Conservation (phyloP, 768 basidiomycete genomes). For the Podaxis rugospora region DNA sequence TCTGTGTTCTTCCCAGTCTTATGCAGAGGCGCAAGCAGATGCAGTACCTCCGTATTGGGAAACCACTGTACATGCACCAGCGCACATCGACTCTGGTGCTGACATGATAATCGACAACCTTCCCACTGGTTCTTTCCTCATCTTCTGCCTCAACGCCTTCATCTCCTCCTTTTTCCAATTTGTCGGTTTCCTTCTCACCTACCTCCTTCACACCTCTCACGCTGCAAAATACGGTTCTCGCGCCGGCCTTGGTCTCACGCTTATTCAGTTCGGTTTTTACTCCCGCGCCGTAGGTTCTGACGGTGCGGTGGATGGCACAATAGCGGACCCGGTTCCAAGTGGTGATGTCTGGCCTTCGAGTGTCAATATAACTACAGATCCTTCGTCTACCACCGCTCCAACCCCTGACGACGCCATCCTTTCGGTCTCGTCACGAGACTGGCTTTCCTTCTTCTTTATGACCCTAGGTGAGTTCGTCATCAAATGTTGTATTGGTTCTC, state of each 20-base stretch:
- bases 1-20: constrained; percentile 50
- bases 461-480: constrained; percentile 53
- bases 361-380: constrained; percentile 5
- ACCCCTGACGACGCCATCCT: constrained; percentile 22
- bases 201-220: constrained; percentile 87
- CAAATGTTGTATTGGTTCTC: not conserved
- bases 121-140: constrained; percentile 70
- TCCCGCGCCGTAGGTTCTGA: constrained; percentile 39
- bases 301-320: constrained; percentile 18
- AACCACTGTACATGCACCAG: constrained; percentile 85
- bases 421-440: constrained; percentile 63
- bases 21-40: constrained; percentile 83
- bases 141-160: constrained; percentile 76
- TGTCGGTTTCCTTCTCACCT: constrained; percentile 88
- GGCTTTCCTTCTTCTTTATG: constrained; percentile 92
- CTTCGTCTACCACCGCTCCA: constrained; percentile 18
- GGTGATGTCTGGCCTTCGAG: not conserved
- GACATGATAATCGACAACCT: constrained; percentile 89
- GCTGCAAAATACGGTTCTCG: constrained; percentile 92
- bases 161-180: constrained; percentile 98
- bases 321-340: not conserved
- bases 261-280: constrained; percentile 90
- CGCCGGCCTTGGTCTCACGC: constrained; percentile 90
- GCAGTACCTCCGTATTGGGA: constrained; percentile 97
- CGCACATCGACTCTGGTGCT: constrained; percentile 36